Conservation (phyloP, 2,329 filamentous ascomycete species). For the Hortaea sp. region DNA sequence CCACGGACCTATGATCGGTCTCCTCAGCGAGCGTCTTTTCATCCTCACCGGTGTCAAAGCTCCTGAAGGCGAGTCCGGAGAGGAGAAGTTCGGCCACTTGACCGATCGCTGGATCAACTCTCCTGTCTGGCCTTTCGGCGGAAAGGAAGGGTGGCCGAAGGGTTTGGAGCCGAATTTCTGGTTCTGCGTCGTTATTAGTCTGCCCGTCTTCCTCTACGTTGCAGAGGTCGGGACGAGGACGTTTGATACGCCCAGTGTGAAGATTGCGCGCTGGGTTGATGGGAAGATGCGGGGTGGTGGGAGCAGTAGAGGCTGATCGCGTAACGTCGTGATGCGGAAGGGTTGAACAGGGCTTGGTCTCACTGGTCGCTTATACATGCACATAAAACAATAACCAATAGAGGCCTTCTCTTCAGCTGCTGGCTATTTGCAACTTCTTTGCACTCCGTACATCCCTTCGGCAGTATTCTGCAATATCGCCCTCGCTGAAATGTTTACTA, state of each 20-base stretch:
- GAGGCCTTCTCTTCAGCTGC: too few species aligned
- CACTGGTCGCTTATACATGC: too few species aligned
- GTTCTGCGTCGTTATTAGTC: constrained; percentile 12
- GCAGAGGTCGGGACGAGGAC: constrained; percentile 17
- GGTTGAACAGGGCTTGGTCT: too few species aligned
- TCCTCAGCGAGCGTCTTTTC: constrained; percentile 40
- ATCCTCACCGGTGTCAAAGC: constrained; percentile 18
- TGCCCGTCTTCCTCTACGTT: constrained; percentile 17
- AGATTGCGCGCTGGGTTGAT: not conserved
- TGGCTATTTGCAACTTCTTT: too few species aligned
- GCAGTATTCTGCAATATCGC: too few species aligned
- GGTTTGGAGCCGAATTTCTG: constrained; percentile 17
- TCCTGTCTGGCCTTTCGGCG: constrained; percentile 17
- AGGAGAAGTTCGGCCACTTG: not conserved
- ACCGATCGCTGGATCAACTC: constrained; percentile 10
- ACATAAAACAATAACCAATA: too few species aligned
- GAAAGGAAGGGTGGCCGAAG: constrained; percentile 8
- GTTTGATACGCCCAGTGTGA: constrained; percentile 14
- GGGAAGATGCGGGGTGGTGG: not conserved
- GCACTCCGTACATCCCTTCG: too few species aligned
- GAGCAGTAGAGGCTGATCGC: not conserved
- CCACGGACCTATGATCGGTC: constrained; percentile 51
- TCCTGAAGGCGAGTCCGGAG: constrained; percentile 2
- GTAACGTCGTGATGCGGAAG: too few species aligned
- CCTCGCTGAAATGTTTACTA: too few species aligned